phyloP scores from a whole-genome alignment of 495 filamentous ascomycete genomes.

The Parachaetomium inaequale region DNA sequence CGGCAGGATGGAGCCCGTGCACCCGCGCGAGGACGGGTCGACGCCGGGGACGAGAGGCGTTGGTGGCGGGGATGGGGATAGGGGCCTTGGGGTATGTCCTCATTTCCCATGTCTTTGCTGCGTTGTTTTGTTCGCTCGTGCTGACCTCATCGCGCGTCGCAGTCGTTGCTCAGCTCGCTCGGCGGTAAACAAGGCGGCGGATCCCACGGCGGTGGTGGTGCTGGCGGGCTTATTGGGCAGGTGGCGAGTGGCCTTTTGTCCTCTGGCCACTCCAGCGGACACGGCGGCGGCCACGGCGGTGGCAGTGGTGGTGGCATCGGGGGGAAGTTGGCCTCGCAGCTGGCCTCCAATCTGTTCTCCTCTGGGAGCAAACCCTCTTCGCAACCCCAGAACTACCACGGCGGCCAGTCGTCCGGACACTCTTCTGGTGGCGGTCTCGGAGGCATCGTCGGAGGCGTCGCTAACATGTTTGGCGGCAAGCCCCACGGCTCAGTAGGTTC shows the following conservation, averaged over 20 bases:
- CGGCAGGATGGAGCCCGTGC: slow-evolving; percentile 48
- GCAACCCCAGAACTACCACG: slow-evolving; percentile 36
- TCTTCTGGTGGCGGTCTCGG: slow-evolving; percentile 37
- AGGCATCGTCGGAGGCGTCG: slow-evolving; percentile 44
- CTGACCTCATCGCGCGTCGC: background rate
- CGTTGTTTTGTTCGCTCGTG: background rate
- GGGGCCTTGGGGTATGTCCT: slow-evolving; percentile 46
- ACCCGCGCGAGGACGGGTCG: slow-evolving; percentile 31
- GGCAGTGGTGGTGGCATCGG: slow-evolving; percentile 40
- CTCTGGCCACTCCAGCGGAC: slow-evolving; percentile 27
- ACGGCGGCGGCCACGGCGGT: slow-evolving; percentile 29
- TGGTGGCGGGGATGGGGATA: slow-evolving; percentile 35
- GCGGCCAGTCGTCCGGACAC: slow-evolving; percentile 30
- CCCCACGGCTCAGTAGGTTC: slow-evolving; percentile 33
- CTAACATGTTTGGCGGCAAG: slow-evolving; percentile 42
- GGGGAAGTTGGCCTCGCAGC: slow-evolving; percentile 44
- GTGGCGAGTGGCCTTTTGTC: slow-evolving; percentile 25
- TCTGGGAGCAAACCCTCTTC: slow-evolving; percentile 37
- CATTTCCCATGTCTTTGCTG: background rate
- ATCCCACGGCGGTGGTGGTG: slow-evolving; percentile 25
- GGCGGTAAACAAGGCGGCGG: slow-evolving; percentile 24
- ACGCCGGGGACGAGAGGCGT: slow-evolving; percentile 29
- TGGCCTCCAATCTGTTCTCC: slow-evolving; percentile 46
- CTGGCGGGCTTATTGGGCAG: slow-evolving; percentile 30
- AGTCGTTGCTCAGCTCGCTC: slow-evolving; percentile 29